Evolutionary conservation across 805 yeast genomes (phyloP).

Genomic region (Zygoascus flipseniorum): DNA sequence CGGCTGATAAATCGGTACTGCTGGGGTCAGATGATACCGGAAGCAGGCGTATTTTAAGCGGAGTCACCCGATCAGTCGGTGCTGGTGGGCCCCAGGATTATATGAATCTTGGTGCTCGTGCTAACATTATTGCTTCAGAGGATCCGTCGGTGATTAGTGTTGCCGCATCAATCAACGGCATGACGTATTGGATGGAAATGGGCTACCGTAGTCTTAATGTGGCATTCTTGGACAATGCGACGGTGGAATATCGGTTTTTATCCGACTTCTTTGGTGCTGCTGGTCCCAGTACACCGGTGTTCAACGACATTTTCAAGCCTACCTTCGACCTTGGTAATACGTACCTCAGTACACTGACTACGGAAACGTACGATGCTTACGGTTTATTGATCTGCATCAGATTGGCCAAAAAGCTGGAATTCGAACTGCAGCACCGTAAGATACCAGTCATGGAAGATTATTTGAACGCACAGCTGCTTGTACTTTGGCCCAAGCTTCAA

Average conservation of each 20-base stretch:
- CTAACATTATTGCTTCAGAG: constrained; percentile 45
- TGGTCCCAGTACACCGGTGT: constrained; percentile 25
- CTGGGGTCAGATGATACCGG: constrained; percentile 39
- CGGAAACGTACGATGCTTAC: constrained; percentile 52
- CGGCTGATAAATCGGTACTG: constrained; percentile 47
- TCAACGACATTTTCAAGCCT: constrained; percentile 41
- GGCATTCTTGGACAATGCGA: constrained; percentile 67
- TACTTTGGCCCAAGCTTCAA: constrained; percentile 84
- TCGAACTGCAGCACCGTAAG: constrained; percentile 57
- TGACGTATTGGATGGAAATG: constrained; percentile 60
- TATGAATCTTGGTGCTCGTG: constrained; percentile 48
- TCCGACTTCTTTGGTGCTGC: constrained; percentile 52
- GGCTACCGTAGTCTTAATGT: constrained; percentile 64
- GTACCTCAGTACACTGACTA: constrained; percentile 36
- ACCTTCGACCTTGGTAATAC: constrained; percentile 43
- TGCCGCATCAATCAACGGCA: constrained; percentile 67
- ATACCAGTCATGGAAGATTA: constrained; percentile 68
- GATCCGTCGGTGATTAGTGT: constrained; percentile 66
- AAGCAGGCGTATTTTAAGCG: constrained; percentile 16
- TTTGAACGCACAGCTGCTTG: constrained; percentile 52
- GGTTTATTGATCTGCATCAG: constrained; percentile 73
- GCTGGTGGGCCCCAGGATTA: constrained; percentile 37
- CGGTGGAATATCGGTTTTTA: constrained; percentile 68
- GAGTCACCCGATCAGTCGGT: not conserved
- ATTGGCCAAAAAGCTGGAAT: constrained; percentile 54